Conservation (phyloP, 495 filamentous ascomycete species). For the Penicillium goetzii region DNA sequence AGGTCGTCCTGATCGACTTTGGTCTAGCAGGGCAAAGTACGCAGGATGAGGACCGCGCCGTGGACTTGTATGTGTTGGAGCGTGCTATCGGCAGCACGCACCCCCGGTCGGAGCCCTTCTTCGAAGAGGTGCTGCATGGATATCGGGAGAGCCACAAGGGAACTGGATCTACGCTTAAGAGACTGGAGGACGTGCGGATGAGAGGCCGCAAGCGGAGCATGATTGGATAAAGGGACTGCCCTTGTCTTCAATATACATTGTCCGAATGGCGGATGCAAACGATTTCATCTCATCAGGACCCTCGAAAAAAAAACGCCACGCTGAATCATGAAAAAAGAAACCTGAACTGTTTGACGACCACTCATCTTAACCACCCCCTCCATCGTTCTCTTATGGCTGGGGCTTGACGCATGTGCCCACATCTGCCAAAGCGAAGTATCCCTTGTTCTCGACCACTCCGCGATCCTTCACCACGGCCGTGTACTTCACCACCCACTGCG, state of each 20-base stretch:
- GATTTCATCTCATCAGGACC: conserved; percentile 17
- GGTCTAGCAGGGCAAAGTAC: conserved; percentile 81
- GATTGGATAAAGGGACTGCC: conserved; percentile 64
- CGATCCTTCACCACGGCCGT: conserved; percentile 94
- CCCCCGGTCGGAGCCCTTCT: conserved; percentile 79
- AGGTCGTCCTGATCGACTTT: conserved; percentile 93
- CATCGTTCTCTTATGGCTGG: conserved; percentile 19
- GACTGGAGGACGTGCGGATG: conserved; percentile 91
- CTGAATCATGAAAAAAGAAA: conserved; percentile 30
- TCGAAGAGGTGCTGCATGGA: conserved; percentile 62
- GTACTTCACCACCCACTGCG: conserved; percentile 97
- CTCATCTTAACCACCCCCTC: neutral
- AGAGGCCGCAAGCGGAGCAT: conserved; percentile 97
- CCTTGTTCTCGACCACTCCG: conserved; percentile 98
- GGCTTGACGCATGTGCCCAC: conserved; percentile 51
- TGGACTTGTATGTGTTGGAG: conserved; percentile 96
- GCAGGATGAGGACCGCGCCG: conserved; percentile 92
- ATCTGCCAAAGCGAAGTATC: conserved; percentile 88
- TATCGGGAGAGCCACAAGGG: conserved; percentile 65
- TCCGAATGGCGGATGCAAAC: conserved; percentile 6
- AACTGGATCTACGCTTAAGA: conserved; percentile 65
- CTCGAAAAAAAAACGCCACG: conserved; percentile 40
- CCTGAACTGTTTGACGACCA: conserved; percentile 22
- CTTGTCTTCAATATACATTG: conserved; percentile 12
- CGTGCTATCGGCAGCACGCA: conserved; percentile 95